Evolutionary conservation across 2,329 filamentous ascomycete genomes (phyloP).

Genomic region (Neoascochyta sp.): DNA sequence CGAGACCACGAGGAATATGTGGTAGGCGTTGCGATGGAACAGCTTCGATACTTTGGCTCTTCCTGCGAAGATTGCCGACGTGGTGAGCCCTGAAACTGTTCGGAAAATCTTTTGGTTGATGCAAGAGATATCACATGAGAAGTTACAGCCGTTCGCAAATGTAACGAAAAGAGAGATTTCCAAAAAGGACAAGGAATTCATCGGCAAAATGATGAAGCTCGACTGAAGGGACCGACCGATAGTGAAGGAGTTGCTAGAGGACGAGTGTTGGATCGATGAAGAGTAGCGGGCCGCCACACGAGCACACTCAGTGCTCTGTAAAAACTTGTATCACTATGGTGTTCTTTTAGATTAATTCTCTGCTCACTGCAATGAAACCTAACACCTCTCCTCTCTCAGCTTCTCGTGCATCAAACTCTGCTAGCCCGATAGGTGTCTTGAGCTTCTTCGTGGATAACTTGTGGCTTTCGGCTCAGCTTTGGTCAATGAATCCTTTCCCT

Average conservation of each 20-base stretch:
- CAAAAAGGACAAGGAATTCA: constrained; percentile 26
- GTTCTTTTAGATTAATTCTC: no score
- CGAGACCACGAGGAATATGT: constrained; percentile 22
- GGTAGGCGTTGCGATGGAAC: constrained; percentile 18
- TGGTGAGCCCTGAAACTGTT: constrained; percentile 15
- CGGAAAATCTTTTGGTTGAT: constrained; percentile 9
- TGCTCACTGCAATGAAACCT: no score
- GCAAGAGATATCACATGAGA: constrained; percentile 10
- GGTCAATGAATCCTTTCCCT: no score
- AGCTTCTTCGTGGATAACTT: no score
- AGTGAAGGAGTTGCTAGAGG: constrained; percentile 37
- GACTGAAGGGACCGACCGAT: constrained; percentile 44
- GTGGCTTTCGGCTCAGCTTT: no score
- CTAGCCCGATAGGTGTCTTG: no score
- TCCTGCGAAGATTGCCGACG: constrained; percentile 18
- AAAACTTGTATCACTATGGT: no score
- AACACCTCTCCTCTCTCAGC: no score
- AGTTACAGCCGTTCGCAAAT: constrained; percentile 11
- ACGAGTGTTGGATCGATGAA: constrained; percentile 37
- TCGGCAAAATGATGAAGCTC: constrained; percentile 45
- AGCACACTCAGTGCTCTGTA: no score
- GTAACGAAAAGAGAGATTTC: constrained; percentile 12
- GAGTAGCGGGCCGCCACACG: no score
- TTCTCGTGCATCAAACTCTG: no score
- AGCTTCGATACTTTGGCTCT: constrained; percentile 23